Evolutionary conservation across 371 early-diverging fungal genomes (phyloP), one percentile per base, ranked within the genome.

Genomic region (Zopfochytrium polystomum): DNA sequence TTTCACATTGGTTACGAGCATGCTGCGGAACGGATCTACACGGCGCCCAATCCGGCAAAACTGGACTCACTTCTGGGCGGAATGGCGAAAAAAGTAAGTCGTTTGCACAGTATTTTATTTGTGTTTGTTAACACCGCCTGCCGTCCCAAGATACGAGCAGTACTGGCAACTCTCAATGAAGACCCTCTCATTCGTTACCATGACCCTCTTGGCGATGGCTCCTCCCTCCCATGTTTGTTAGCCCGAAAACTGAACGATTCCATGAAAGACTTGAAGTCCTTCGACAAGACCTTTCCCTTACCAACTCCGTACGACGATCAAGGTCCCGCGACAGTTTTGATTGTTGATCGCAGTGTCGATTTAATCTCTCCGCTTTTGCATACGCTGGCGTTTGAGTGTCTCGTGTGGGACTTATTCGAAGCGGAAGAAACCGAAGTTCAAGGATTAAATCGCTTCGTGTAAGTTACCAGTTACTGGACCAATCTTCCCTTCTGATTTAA

Each of bases 311-410:
- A 84, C 44, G 74, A 82, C 30, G 81, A 81, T 57, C 77, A 82
- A 53, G 80, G 81, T 27, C 84, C 85, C 25, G 81, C 86, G 46
- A 84, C 86, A 25, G 62, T 96, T 27, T 74, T 96, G 25, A 80
- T 98, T 55, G 69, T 92, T 23, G 98, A 98, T 75, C 88, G 98
- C 55, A 85, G 90, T 2, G 78, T 92, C 46, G 98, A 98, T 74
- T 76, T 86, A 33, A 72, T 81, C 51, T 80, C 93, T 3, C 95
- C 98, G 1, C 74, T 96, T 20, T 67, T 96, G 31, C 97, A 96
- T 74, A 91, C 93, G 65, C 91, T 96, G 43, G 91, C 95, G 0
- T 96, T 94, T 62, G 93, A 96, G 74, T 92, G 96, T 2, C 90
- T 93, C 87, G 84, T 87, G 15, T 85, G 90, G 47, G 97, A 98